Evolutionary conservation across 1,284 basidiomycete genomes (phyloP), one percentile per base, ranked within the genome.

Genomic region (Leccinum pallidistipes): DNA sequence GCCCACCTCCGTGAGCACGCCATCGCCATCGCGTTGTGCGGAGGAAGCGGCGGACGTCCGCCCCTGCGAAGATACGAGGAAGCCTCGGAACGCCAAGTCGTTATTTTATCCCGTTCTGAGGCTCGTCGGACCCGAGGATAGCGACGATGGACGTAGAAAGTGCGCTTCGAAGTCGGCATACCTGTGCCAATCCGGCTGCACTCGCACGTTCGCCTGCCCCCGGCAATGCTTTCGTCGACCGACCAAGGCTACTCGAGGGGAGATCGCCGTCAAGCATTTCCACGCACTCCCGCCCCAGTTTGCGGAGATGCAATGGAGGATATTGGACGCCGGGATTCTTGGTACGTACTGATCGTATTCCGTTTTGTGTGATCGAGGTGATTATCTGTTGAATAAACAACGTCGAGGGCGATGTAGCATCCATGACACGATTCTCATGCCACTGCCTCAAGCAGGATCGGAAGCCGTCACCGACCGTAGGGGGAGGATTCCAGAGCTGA

Each of bases 41-140:
- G 85, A 88, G 66, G 86, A 88, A 66, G 86, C 86, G 7, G 80
- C 80, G 1, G 84, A 87, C 62, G 79, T 82, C 66, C 88, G 86
- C 68, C 86, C 86, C 5, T 87, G 86, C 62, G 81, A 86, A 61
- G 84, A 86, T 16, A 72, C 77, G 21, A 86, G 86, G 4, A 74
- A 77, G 55, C 83, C 82, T 4, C 75, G 73, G 49, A 77, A 67
- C 62, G 76, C 78, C 53, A 66, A 74, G 24, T 77, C 73, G 1
- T 69, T 79, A 16, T 38, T 6, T 1, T 82, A 80, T 5, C 70
- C 75, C 0, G 79, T 79, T 50, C 74, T 77, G 6, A 77, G 72
- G 58, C 67, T 73, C 3, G 68, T 74, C 32, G 67, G 71, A 8
- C 66, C 69, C 16, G 77, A 74, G 21, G 59, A 40, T 3, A 16